Conservation (phyloP, 805 yeast species). For the Kuraishia floccosa region DNA sequence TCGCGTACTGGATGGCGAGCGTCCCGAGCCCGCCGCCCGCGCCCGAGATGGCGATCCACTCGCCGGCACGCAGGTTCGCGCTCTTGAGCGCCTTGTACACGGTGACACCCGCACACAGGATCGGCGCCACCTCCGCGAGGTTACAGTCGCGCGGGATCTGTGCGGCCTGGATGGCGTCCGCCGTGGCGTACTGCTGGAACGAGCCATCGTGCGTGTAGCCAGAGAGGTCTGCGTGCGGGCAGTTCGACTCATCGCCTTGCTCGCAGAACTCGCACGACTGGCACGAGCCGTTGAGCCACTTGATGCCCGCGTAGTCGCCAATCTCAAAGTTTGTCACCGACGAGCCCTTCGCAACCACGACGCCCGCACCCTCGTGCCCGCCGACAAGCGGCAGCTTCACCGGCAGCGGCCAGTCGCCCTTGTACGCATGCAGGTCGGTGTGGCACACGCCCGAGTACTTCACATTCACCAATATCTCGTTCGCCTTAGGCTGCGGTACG, state of each 20-base stretch:
- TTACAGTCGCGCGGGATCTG: slow-evolving; percentile 31
- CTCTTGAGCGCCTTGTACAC: slow-evolving; percentile 42
- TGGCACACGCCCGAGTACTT: slow-evolving; percentile 69
- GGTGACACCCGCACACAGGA: slow-evolving; percentile 41
- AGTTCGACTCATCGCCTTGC: slow-evolving; percentile 47
- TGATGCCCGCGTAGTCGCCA: slow-evolving; percentile 57
- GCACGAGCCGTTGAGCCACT: slow-evolving; percentile 62
- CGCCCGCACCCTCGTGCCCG: slow-evolving; percentile 68
- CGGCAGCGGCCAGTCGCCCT: slow-evolving; percentile 59
- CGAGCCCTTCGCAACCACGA: slow-evolving; percentile 51
- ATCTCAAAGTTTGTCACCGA: slow-evolving; percentile 47
- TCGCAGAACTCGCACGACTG: slow-evolving; percentile 54
- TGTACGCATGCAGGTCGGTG: slow-evolving; percentile 67
- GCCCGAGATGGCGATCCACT: slow-evolving; percentile 41
- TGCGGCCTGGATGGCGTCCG: slow-evolving; percentile 44
- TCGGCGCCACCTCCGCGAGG: slow-evolving; percentile 34
- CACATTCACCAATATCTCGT: slow-evolving; percentile 51
- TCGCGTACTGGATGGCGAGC: slow-evolving; percentile 37
- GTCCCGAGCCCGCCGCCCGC: slow-evolving; percentile 45
- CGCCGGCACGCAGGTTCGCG: slow-evolving; percentile 31
- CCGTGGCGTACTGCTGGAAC: slow-evolving; percentile 42
- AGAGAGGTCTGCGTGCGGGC: slow-evolving; percentile 55
- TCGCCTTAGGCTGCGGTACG: slow-evolving; percentile 55
- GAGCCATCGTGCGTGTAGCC: slow-evolving; percentile 67
- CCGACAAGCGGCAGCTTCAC: slow-evolving; percentile 51